Conservation (phyloP, 345 rosid genomes). For the Raphanus raphanistrum region DNA sequence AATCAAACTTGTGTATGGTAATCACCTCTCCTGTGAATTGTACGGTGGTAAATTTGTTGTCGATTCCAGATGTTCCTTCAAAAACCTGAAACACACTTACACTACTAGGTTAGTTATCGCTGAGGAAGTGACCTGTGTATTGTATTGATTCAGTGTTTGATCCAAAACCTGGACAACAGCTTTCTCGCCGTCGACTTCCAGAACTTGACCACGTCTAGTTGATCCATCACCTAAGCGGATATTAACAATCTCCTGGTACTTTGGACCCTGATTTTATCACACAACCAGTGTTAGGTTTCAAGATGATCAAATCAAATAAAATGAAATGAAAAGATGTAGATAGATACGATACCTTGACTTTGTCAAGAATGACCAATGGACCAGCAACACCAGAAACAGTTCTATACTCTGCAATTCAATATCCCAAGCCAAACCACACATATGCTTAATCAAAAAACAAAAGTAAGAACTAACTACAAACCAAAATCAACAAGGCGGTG, state of each 20-base stretch:
- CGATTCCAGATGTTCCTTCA: slow-evolving; percentile 96
- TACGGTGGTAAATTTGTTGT: slow-evolving; percentile 86
- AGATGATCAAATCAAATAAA: neutral
- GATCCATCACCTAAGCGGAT: slow-evolving; percentile 94
- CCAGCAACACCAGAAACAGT: slow-evolving; percentile 99
- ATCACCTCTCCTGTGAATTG: slow-evolving; percentile 90
- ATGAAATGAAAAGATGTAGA: neutral
- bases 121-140: neutral
- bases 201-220: slow-evolving; percentile 89
- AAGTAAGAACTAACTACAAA: neutral
- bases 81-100: slow-evolving; percentile 54
- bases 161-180: slow-evolving; percentile 85
- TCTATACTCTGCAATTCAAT: slow-evolving; percentile 68
- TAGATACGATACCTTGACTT: slow-evolving; percentile 69
- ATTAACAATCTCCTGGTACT: slow-evolving; percentile 95
- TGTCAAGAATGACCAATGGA: slow-evolving; percentile 90
- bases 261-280: slow-evolving; percentile 66
- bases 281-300: neutral
- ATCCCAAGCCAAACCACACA: neutral
- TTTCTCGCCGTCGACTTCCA: slow-evolving; percentile 98
- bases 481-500: neutral
- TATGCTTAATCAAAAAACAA: neutral
- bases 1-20: too few species aligned
- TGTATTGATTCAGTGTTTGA: neutral
- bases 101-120: neutral